Conservation (phyloP, 495 filamentous ascomycete species). For the Clohesyomyces aquaticus region DNA sequence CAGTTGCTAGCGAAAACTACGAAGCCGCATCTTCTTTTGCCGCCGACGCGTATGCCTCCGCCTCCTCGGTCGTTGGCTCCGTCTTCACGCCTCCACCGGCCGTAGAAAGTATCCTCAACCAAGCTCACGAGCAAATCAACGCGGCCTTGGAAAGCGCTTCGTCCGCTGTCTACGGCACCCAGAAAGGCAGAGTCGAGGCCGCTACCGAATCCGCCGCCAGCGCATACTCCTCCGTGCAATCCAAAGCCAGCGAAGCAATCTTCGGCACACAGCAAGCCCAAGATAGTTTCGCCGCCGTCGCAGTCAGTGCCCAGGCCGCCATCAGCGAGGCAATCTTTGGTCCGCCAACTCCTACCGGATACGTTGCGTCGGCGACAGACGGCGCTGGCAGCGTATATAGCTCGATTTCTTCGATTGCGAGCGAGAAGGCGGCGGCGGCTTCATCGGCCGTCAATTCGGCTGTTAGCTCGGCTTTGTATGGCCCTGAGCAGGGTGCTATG, state of each 20-base stretch:
- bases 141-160: conserved; percentile 64
- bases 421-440: conserved; percentile 47
- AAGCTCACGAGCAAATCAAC: conserved; percentile 60
- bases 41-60: conserved; percentile 62
- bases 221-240: conserved; percentile 55
- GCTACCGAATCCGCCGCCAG: conserved; percentile 57
- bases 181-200: conserved; percentile 58
- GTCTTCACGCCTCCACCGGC: conserved; percentile 61
- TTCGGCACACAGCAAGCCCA: conserved; percentile 60
- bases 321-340: conserved; percentile 62
- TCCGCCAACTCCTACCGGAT: conserved; percentile 50
- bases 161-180: conserved; percentile 62
- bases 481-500: conserved; percentile 57
- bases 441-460: too few relatives aligned
- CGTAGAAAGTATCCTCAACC: conserved; percentile 62
- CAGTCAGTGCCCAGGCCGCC: conserved; percentile 54
- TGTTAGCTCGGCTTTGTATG: conserved; percentile 46
- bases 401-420: conserved; percentile 47
- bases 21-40: conserved; percentile 61
- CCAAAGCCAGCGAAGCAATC: conserved; percentile 57
- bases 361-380: conserved; percentile 47
- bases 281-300: conserved; percentile 55
- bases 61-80: conserved; percentile 57
- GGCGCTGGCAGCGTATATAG: conserved; percentile 45
- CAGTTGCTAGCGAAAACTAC: conserved; percentile 58